Evolutionary conservation across 1,139 yeast genomes (phyloP).

Genomic region (Saccharomyces pastorianus): DNA sequence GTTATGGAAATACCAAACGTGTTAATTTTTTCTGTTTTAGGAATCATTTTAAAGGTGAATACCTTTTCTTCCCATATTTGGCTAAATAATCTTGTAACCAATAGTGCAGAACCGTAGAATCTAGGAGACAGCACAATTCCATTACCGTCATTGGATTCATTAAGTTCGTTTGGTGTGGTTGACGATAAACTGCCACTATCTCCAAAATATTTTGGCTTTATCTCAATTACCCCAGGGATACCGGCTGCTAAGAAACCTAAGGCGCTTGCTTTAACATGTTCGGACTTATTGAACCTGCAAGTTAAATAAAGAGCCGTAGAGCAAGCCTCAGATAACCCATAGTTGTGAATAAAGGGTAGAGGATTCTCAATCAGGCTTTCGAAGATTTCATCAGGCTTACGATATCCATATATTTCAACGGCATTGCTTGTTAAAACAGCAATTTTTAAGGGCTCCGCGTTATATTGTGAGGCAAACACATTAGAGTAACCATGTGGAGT

Average conservation of each 20-base stretch:
- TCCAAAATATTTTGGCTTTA: conserved; percentile 31
- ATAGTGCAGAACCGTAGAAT: conserved; percentile 78
- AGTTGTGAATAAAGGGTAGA: conserved; percentile 43
- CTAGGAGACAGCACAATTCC: conserved; percentile 84
- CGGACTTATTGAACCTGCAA: conserved; percentile 60
- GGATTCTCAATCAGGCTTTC: conserved; percentile 58
- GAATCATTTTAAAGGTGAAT: conserved; percentile 38
- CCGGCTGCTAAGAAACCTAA: conserved; percentile 36
- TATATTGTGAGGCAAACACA: conserved; percentile 77
- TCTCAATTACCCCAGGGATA: conserved; percentile 33
- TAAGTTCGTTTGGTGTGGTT: conserved; percentile 22
- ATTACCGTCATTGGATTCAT: conserved; percentile 31
- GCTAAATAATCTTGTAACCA: conserved; percentile 69
- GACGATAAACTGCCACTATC: conserved; percentile 25
- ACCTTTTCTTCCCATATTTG: conserved; percentile 71
- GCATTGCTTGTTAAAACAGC: conserved; percentile 80
- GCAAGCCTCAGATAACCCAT: conserved; percentile 72
- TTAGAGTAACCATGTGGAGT: conserved; percentile 77
- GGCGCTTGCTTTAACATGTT: conserved; percentile 36
- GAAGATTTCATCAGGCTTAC: conserved; percentile 72
- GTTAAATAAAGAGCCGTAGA: conserved; percentile 82
- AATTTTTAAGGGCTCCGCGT: conserved; percentile 52
- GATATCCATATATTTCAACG: conserved; percentile 63
- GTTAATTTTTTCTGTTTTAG: conserved; percentile 13
- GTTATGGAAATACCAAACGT: conserved; percentile 35